Percentiles rank a stretch among this genome's conserved stretches.
Evolutionary conservation across 2,329 filamentous ascomycete genomes (phyloP).

Genomic region (Talaromyces amestolkiae): DNA sequence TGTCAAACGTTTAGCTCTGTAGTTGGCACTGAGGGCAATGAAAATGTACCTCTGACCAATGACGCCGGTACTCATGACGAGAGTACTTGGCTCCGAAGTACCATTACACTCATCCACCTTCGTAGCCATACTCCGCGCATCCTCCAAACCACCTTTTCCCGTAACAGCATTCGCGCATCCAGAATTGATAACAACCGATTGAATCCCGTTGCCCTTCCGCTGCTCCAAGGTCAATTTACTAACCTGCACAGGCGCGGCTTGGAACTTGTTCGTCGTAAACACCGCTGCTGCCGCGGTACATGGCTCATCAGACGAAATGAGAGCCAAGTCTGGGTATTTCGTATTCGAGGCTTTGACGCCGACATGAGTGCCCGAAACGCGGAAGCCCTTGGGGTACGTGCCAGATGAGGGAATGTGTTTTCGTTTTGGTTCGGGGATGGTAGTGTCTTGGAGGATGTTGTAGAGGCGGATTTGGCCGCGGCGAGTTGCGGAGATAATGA

Average conservation of each 20-base stretch:
- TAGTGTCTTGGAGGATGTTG: slow-evolving; percentile 46
- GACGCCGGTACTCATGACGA: slow-evolving; percentile 98
- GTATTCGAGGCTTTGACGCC: slow-evolving; percentile 94
- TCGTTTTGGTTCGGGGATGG: slow-evolving; percentile 74
- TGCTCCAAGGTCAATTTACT: slow-evolving; percentile 69
- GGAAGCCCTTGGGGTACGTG: slow-evolving; percentile 86
- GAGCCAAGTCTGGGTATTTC: slow-evolving; percentile 82
- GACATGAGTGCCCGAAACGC: slow-evolving; percentile 80
- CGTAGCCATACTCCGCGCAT: slow-evolving; percentile 79
- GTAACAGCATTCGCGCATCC: slow-evolving; percentile 98
- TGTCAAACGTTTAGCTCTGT: slow-evolving; percentile 32
- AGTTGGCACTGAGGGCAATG: not conserved
- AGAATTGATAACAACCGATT: slow-evolving; percentile 86
- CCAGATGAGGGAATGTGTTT: slow-evolving; percentile 86
- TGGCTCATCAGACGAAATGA: slow-evolving; percentile 81
- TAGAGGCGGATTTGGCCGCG: slow-evolving; percentile 42
- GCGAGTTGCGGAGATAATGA: slow-evolving; percentile 35
- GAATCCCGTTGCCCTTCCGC: slow-evolving; percentile 66
- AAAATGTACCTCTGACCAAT: slow-evolving; percentile 78
- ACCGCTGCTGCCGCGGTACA: slow-evolving; percentile 86
- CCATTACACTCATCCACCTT: slow-evolving; percentile 68
- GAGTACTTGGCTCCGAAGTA: slow-evolving; percentile 58
- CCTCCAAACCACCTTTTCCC: slow-evolving; percentile 81
- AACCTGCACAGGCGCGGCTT: slow-evolving; percentile 89
- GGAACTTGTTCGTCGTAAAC: slow-evolving; percentile 98